phyloP scores from a whole-genome alignment of 805 yeast genomes.

The Wickerhamiella cacticola region DNA sequence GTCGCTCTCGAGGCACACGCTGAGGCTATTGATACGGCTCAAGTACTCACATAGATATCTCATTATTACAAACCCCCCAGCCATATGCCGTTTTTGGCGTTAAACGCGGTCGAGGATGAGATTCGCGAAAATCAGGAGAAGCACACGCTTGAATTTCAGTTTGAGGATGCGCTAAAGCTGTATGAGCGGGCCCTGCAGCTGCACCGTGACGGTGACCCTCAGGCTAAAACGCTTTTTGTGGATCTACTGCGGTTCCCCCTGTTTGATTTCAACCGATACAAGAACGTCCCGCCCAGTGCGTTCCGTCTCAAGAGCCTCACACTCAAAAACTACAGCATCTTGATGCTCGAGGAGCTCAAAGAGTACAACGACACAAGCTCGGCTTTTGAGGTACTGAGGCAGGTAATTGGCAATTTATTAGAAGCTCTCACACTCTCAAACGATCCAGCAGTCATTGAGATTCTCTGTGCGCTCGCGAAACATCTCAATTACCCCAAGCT shows the following conservation, averaged over 20 bases:
- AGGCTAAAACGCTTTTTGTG: slow-evolving; percentile 40
- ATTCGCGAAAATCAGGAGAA: slow-evolving; percentile 61
- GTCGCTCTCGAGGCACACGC: not conserved
- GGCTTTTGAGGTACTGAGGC: not conserved
- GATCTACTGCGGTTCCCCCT: slow-evolving; percentile 60
- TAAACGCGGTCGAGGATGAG: slow-evolving; percentile 67
- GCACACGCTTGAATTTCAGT: slow-evolving; percentile 81
- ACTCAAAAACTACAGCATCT: slow-evolving; percentile 69
- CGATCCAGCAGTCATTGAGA: slow-evolving; percentile 9
- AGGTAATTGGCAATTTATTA: not conserved
- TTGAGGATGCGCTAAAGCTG: slow-evolving; percentile 69
- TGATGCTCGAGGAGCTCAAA: slow-evolving; percentile 38
- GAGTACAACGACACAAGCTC: not conserved
- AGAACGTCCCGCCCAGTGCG: slow-evolving; percentile 50
- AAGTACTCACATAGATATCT: slow-evolving; percentile 7
- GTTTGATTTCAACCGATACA: slow-evolving; percentile 29
- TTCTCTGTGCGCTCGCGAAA: slow-evolving; percentile 7
- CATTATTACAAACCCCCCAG: not conserved
- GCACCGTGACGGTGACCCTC: slow-evolving; percentile 36
- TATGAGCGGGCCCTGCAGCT: slow-evolving; percentile 57
- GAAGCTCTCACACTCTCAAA: slow-evolving; percentile 17
- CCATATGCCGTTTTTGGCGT: slow-evolving; percentile 47
- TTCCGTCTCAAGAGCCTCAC: slow-evolving; percentile 64
- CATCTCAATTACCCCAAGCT: slow-evolving; percentile 15
- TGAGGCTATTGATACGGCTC: slow-evolving; percentile 5